Evolutionary conservation across 176 grass and related monocot genomes (phyloP).

Genomic region (Hordeum marinum): DNA sequence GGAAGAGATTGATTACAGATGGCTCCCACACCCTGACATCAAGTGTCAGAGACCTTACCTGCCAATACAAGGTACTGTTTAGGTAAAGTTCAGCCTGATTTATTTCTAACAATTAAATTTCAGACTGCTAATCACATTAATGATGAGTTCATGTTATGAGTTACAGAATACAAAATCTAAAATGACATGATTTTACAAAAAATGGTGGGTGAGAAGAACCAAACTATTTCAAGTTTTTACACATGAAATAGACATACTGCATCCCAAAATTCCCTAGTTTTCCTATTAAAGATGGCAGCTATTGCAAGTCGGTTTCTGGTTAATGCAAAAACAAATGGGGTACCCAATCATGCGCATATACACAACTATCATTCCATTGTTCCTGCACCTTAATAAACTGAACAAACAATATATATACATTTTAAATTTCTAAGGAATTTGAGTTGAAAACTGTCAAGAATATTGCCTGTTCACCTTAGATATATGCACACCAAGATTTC

Average conservation of each 20-base stretch:
- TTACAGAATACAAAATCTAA: not conserved
- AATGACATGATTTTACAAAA: not conserved
- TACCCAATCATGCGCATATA: not conserved
- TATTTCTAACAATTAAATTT: not conserved
- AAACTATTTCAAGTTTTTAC: not conserved
- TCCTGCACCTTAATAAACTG: not conserved
- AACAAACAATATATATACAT: slow-evolving; percentile 3
- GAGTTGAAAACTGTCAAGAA: not conserved
- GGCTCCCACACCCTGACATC: slow-evolving; percentile 97
- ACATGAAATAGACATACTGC: not conserved
- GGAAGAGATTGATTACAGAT: slow-evolving; percentile 97
- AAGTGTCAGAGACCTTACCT: slow-evolving; percentile 99
- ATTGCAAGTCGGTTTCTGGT: not conserved
- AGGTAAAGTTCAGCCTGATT: slow-evolving; percentile 20
- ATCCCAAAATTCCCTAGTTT: not conserved
- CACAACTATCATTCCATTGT: not conserved
- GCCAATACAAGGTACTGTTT: slow-evolving; percentile 26
- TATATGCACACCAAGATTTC: slow-evolving; percentile 99
- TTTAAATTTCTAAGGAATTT: not conserved
- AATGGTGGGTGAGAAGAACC: not conserved
- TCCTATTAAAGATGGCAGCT: not conserved
- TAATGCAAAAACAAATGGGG: slow-evolving; percentile 11
- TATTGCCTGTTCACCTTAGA: slow-evolving; percentile 68
- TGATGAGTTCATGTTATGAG: not conserved
- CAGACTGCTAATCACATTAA: slow-evolving; percentile 2